Base-by-base conservation (phyloP, 164 flowering plant genomes). In the Aristolochia californica region DNA sequence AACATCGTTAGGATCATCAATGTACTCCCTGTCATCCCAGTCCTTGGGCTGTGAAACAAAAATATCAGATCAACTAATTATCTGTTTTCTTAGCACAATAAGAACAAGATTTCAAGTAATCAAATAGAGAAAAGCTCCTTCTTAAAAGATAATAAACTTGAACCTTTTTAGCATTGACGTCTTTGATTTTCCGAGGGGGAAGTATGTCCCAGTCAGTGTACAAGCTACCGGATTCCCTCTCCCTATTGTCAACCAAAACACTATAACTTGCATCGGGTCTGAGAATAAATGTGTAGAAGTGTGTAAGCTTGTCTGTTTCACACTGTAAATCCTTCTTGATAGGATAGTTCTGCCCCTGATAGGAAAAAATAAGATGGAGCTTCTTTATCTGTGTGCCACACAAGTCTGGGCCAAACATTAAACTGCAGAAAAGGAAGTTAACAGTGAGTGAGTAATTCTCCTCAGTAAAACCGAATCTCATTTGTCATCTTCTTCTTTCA, bases 351-450 rank as follows among this genome's bases (percentile, higher is more conserved):
- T 83, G 91, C 15, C 95, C 98, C 67, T 88, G 87, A 66, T 88
- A 88, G 23, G 96, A 84, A 51, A 86, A 66, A 57, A 91, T 91
- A 54, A 77, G 71, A 73, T 91, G 98, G 50, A 91, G 90, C 75
- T 88, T 88, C 66, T 91, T 91, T 16, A 87, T 84, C 66, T 80
- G 80, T 30, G 88, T 63, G 53, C 98, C 98, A 72, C 96, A 91
- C 53, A 91, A 58, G 71, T 91, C 98, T 58, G 98, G 98, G 56
- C 98, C 98, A 74, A 91, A 86, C 98, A 91, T 91, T 17, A 91
- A 62, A 61, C 98, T 91, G 85, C 81, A 77, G 1, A 15, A 54
- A 65, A 16, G 15, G 64, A 53, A 58, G 62, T 26, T 24, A 30
- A 5, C 43, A 16, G 21, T 15, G 20, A 11, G 40, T 54, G 13